Conservation (phyloP, 208 protist species). For the Wallacemonas rigidus region DNA sequence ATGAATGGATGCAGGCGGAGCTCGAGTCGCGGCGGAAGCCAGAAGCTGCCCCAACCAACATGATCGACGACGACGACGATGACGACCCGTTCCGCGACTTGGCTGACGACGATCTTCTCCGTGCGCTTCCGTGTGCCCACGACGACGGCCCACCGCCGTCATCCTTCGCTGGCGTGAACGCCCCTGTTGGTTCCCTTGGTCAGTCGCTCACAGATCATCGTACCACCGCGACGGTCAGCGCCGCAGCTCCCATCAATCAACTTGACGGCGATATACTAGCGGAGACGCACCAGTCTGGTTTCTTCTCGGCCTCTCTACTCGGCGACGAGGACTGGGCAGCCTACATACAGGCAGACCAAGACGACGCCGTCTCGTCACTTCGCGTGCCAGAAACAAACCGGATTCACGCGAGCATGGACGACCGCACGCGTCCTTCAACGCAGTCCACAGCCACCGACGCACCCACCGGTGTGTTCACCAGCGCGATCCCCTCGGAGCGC, state of each 20-base stretch:
- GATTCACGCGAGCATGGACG: too few species aligned
- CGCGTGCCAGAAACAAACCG: not conserved
- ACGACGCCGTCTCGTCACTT: not conserved
- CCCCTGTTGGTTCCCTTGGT: not conserved
- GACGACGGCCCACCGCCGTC: conserved; percentile 24
- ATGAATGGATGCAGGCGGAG: conserved; percentile 16
- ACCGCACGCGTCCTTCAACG: not conserved
- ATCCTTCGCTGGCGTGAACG: not conserved
- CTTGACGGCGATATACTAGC: not conserved
- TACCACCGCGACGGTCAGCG: too few species aligned
- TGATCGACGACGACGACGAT: not conserved
- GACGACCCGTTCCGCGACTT: conserved; percentile 33
- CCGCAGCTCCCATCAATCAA: not conserved
- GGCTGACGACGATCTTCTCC: conserved; percentile 48
- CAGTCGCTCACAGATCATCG: too few species aligned
- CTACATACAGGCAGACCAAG: not conserved
- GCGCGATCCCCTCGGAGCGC: conserved; percentile 30
- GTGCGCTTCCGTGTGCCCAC: conserved; percentile 39
- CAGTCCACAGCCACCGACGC: not conserved
- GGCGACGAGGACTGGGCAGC: conserved; percentile 12
- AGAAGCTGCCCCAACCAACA: not conserved
- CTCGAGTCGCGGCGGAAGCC: not conserved
- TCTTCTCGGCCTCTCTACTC: conserved; percentile 6
- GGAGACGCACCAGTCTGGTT: conserved; percentile 13
- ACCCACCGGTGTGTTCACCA: conserved; percentile 14